phyloP scores from a whole-genome alignment of 176 grass and related monocot species.

The Rhynchospora pubera region DNA sequence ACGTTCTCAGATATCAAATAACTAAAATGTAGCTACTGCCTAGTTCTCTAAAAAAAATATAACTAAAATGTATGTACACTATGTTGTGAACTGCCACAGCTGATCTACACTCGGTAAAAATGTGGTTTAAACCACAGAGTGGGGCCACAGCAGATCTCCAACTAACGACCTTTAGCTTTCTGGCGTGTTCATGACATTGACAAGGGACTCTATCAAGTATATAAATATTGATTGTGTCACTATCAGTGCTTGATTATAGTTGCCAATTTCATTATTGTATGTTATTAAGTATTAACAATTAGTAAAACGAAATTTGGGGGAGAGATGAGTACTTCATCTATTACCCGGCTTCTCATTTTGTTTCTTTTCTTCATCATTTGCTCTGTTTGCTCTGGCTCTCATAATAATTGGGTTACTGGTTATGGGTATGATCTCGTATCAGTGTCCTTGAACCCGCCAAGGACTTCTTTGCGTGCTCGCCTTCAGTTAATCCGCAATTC shows the following conservation, averaged over 20 bases:
- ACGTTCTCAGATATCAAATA: no score
- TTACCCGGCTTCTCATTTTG: background rate
- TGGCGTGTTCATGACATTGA: background rate
- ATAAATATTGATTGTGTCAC: background rate
- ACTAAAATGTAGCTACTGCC: no score
- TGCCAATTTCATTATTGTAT: background rate
- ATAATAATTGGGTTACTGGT: background rate
- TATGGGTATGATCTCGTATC: slow-evolving; percentile 43
- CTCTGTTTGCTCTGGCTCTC: background rate
- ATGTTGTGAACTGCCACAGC: background rate
- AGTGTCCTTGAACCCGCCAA: background rate
- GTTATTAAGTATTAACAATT: no score
- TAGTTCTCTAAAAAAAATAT: no score
- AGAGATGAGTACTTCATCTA: background rate
- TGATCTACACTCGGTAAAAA: background rate
- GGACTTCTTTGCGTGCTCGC: slow-evolving; percentile 30
- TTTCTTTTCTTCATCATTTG: slow-evolving; percentile 5
- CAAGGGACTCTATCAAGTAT: background rate
- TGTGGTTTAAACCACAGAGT: background rate
- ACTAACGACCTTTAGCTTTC: background rate
- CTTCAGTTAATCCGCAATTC: slow-evolving; percentile 36
- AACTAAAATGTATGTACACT: background rate
- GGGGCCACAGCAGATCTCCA: background rate
- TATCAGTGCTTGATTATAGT: background rate
- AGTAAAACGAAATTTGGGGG: background rate